Conservation (phyloP, 1,284 basidiomycete genomes). For the Ganoderma leucocontextum region DNA sequence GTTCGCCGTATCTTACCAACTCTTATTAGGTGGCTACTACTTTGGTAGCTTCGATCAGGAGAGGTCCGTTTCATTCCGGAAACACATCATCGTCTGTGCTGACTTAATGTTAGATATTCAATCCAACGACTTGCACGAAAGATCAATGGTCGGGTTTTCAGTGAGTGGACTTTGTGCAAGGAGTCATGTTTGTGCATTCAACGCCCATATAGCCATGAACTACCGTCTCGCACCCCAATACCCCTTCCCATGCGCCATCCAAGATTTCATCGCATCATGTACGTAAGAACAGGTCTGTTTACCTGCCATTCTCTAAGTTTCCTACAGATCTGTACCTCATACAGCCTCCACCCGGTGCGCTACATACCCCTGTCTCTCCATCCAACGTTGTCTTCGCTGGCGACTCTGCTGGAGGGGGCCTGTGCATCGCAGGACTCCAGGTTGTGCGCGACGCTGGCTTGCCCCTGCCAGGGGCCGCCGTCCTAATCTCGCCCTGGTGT, state of each 20-base stretch:
- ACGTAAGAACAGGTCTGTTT: constrained; percentile 33
- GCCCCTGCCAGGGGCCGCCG: constrained; percentile 85
- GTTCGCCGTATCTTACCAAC: background rate
- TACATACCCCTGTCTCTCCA: constrained; percentile 85
- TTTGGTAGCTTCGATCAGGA: constrained; percentile 85
- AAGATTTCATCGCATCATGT: constrained; percentile 90
- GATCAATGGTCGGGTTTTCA: constrained; percentile 88
- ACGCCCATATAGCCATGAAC: constrained; percentile 70
- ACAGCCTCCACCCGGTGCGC: constrained; percentile 68
- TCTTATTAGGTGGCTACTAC: constrained; percentile 74
- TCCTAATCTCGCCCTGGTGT: constrained; percentile 91
- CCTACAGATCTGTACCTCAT: constrained; percentile 73
- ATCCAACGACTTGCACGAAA: constrained; percentile 91
- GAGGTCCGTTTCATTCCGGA: constrained; percentile 50
- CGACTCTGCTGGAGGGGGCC: constrained; percentile 94
- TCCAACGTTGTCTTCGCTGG: constrained; percentile 87
- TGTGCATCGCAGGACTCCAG: constrained; percentile 87
- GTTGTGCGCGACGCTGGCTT: constrained; percentile 90
- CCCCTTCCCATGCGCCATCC: constrained; percentile 95
- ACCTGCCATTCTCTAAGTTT: constrained; percentile 6
- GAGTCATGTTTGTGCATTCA: constrained; percentile 3
- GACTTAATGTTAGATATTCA: constrained; percentile 61
- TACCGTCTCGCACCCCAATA: constrained; percentile 94
- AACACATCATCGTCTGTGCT: constrained; percentile 25
- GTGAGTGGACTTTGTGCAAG: constrained; percentile 47